Conservation (phyloP, 176 grass and related monocot species). For the Melocanna baccifera region DNA sequence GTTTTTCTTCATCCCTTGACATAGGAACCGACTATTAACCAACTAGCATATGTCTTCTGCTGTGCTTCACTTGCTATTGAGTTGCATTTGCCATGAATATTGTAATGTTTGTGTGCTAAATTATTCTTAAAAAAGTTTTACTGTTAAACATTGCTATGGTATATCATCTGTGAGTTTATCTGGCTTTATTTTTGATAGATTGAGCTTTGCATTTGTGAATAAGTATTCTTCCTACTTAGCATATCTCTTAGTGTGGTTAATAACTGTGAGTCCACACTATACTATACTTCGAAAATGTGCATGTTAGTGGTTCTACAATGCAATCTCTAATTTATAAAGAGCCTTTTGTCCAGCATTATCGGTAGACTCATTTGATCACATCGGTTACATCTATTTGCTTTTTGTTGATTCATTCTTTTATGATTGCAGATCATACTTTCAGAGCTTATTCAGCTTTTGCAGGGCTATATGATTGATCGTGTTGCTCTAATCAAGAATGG, state of each 20-base stretch:
- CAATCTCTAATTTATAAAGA: background rate
- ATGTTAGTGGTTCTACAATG: background rate
- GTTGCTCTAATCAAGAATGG: background rate
- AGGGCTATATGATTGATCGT: background rate
- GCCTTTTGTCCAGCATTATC: background rate
- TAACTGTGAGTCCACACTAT: background rate
- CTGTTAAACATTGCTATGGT: background rate
- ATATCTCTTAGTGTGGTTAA: background rate
- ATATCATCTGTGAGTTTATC: background rate
- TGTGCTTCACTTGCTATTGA: too few relatives aligned
- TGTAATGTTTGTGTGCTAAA: background rate
- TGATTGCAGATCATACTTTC: constrained; percentile 5
- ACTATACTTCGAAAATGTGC: background rate
- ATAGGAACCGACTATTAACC: too few relatives aligned
- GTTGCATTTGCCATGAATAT: too few relatives aligned
- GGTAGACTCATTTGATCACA: background rate
- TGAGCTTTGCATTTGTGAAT: background rate
- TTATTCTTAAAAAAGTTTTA: background rate
- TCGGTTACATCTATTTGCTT: background rate
- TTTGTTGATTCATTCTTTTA: constrained; percentile 1
- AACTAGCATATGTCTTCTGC: too few relatives aligned
- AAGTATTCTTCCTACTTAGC: background rate
- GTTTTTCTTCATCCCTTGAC: too few relatives aligned
- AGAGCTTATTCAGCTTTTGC: background rate
- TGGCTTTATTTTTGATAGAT: background rate